These are phyloP conservation scores for Ustilago esculenta DNA, from an alignment of 1,284 basidiomycete species.

Conservation along the genomic window DNA sequence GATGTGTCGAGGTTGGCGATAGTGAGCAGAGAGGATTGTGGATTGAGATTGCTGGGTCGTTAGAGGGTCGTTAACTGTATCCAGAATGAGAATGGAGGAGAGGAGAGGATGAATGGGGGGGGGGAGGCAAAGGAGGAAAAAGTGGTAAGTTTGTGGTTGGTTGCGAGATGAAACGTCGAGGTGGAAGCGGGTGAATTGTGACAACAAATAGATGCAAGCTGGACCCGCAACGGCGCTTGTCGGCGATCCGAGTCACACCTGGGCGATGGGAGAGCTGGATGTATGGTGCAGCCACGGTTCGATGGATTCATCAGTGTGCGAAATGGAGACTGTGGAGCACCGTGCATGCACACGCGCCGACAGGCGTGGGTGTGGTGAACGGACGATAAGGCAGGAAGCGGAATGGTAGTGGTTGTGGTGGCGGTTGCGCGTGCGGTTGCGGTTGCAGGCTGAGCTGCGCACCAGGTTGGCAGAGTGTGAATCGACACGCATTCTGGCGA, in stretches of 20 bases:
- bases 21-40: neutral
- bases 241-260: slow-evolving; percentile 7
- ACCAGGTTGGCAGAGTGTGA: neutral
- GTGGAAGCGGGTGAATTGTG: neutral
- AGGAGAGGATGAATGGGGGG: slow-evolving; percentile 8
- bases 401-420: too few relatives aligned
- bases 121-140: neutral
- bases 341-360: slow-evolving; percentile 19
- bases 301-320: slow-evolving; percentile 1
- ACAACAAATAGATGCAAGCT: slow-evolving; percentile 1
- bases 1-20: slow-evolving; percentile 11
- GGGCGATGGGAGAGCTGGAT: neutral
- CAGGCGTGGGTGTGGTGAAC: too few relatives aligned
- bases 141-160: slow-evolving; percentile 6
- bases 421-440: too few relatives aligned
- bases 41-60: slow-evolving; percentile 29
- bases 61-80: slow-evolving; percentile 35
- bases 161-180: neutral
- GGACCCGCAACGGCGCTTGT: slow-evolving; percentile 13
- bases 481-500: neutral
- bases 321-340: neutral
- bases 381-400: slow-evolving; percentile 2
- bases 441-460: neutral
- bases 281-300: neutral
- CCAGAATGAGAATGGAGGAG: slow-evolving; percentile 15